Evolutionary conservation across 1,284 basidiomycete species (phyloP).

Genomic region (Boletellus deceptivus): DNA sequence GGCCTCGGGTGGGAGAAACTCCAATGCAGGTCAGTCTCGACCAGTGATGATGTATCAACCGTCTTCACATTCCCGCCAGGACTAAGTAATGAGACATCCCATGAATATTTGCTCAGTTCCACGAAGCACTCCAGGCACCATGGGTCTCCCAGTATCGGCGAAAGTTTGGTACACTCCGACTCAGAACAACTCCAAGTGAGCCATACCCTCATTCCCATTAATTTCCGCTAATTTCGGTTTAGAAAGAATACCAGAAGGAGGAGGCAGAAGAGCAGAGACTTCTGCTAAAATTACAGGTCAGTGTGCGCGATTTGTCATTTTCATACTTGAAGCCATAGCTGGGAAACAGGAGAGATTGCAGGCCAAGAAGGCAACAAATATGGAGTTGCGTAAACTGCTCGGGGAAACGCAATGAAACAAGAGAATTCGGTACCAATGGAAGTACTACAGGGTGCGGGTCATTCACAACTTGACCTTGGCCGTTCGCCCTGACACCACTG

Average conservation of each 20-base stretch:
- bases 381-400: slow-evolving; percentile 15
- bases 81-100: background rate
- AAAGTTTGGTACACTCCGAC: background rate
- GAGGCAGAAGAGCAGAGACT: slow-evolving; percentile 17
- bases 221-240: background rate
- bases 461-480: slow-evolving; percentile 18
- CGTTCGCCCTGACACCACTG: background rate
- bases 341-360: slow-evolving; percentile 7
- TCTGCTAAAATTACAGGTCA: slow-evolving; percentile 13
- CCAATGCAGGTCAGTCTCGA: background rate
- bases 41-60: background rate
- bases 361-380: slow-evolving; percentile 10
- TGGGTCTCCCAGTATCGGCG: background rate
- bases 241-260: slow-evolving; percentile 15
- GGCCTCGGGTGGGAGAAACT: background rate
- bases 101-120: background rate
- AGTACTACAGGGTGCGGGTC: background rate
- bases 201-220: background rate
- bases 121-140: background rate
- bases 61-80: slow-evolving; percentile 1
- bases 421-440: background rate
- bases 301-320: background rate
- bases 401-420: slow-evolving; percentile 7
- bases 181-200: slow-evolving; percentile 7
- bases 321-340: background rate